Base-by-base conservation (phyloP, 176 grass and related monocot species). In the Echinochloa phyllopogon region DNA sequence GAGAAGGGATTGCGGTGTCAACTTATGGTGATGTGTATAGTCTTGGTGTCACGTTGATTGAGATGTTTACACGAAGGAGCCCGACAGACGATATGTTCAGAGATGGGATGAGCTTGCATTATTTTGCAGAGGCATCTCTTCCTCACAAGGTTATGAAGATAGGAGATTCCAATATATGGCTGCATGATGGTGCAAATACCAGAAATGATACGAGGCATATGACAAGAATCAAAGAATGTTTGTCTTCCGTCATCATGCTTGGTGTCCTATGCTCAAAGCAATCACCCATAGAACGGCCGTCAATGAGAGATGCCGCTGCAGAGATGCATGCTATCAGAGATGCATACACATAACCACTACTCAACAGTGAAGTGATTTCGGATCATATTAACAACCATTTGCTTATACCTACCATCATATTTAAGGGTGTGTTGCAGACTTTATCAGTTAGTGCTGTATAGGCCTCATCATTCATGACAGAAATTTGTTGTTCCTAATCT, bases 291-390 rank as follows among this genome's bases (percentile, higher is more conserved):
- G 47, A 66, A 47, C 33, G 70, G 3, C 5, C 13, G 33, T 65
- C 57, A 75, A 23, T 37, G 2, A 25, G 58, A 2, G 57, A 75
- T 20, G 44, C 37, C 41, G 60, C 82, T 76, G 59, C 33, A 21
- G 72, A 76, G 45, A 84, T 84, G 71, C 71, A 84, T 83, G 43
- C 69, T 7, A 63, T 83, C 29, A 63, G 81, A 83, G 69, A 83
- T 63, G 11, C 12, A 15, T 75, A 76, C 60, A 17, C 12, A 15
- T 75, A 76, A 37, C 42, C 14, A 53, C 20, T 66, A 62, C 60
- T 41, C 13, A 65, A 16, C 52, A 37, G 65, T 79, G 9, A 51
- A 52, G 29, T 61, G 39, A 73, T 83, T 18, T 39, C 42, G 18
- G 2, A 37, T 37, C 27, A 43, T 73, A 74, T 48, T 1, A 73